Percentiles rank a stretch among this genome's conserved stretches.
phyloP scores from a whole-genome alignment of 164 flowering plant species.

The Aristolochia californica region DNA sequence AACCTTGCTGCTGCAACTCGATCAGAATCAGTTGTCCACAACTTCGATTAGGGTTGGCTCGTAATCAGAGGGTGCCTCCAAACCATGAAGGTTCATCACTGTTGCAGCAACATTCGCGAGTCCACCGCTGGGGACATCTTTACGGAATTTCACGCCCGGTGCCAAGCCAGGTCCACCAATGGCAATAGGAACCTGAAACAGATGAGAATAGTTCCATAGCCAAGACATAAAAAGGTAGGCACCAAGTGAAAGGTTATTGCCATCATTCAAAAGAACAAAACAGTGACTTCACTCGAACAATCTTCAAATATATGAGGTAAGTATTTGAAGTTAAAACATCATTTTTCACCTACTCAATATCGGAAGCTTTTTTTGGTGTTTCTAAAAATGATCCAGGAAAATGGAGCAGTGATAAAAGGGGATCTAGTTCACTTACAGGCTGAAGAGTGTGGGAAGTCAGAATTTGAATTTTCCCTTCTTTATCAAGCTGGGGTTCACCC shows the following conservation, averaged over 20 bases:
- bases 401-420: not conserved
- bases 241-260: not conserved
- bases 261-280: too few relatives aligned
- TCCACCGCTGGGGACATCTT: constrained; percentile 65
- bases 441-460: constrained; percentile 93
- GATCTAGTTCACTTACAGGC: constrained; percentile 47
- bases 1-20: not conserved
- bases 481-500: constrained; percentile 74
- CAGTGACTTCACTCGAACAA: too few relatives aligned
- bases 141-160: constrained; percentile 69
- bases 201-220: not conserved
- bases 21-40: constrained; percentile 21
- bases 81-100: constrained; percentile 89
- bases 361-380: too few relatives aligned
- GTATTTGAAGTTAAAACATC: too few relatives aligned
- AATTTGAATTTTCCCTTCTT: constrained; percentile 70
- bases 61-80: constrained; percentile 78
- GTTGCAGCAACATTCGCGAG: constrained; percentile 97
- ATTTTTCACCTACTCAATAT: too few relatives aligned
- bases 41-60: constrained; percentile 88
- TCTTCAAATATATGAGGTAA: too few relatives aligned
- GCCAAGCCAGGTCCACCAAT: constrained; percentile 93
- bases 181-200: constrained; percentile 83
- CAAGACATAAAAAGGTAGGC: not conserved
- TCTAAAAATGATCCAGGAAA: too few relatives aligned